Evolutionary conservation across 768 basidiomycete genomes (phyloP), one percentile per base, ranked within the genome.

Genomic region (Phanerochaete carnosa): DNA sequence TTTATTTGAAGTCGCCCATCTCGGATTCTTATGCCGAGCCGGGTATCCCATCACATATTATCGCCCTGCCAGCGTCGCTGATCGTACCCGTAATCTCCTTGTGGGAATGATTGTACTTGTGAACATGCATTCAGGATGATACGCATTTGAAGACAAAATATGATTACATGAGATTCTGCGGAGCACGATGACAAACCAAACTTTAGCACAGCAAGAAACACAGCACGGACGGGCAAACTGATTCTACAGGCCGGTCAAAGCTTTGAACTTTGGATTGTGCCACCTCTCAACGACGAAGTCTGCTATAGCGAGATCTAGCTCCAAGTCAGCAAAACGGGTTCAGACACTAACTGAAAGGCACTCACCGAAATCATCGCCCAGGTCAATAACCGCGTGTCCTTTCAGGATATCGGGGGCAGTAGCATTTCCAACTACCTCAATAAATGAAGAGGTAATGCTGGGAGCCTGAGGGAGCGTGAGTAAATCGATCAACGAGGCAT

Each of bases 241-340:
- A 59, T 59, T 5, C 23, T 19, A 16, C 45, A 13, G 33, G 39
- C 39, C 39, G 8, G 39, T 43, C 39, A 43, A 4, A 4, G 19
- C 6, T 19, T 7, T 19, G 55, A 59, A 63, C 16, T 53, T 50
- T 15, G 62, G 62, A 45, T 63, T 55, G 26, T 60, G 58, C 58
- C 58, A 56, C 28, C 37, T 45, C 50, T 63, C 47, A 15, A 57
- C 54, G n/a, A 60, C 58, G 35, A 56, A 63, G 50, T 63, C 23
- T 2, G 55, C 54, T 11, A 63, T 12, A 2, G 39, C 50, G 35
- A 60, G 30, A 29, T 63, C 62, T 63, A 45, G 29, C 26, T 5
- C 4, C 7, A 19, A 45, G 35, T 45, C 37, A 56, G 35, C 16
- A 16, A 33, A 4, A 12, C 26, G 35, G 11, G 8, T 3, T 9